phyloP scores from a whole-genome alignment of 23 red algal genomes.

The Porphyridium purpureum region DNA sequence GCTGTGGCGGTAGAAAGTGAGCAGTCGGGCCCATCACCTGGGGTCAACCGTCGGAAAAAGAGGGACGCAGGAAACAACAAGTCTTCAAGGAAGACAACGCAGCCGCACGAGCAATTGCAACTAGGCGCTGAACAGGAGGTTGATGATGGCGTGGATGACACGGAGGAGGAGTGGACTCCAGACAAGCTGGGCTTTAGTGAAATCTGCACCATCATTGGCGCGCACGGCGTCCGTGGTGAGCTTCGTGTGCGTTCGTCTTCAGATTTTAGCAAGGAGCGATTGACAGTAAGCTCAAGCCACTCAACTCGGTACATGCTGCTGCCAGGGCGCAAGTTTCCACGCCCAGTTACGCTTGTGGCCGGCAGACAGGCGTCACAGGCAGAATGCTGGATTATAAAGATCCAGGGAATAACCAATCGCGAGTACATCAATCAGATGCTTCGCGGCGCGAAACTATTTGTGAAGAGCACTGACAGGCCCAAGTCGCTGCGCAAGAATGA shows the following conservation, averaged over 20 bases:
- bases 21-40: too few relatives aligned
- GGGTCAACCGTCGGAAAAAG: too few relatives aligned
- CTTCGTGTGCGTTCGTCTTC: slow-evolving; percentile 20
- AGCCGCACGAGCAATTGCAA: too few relatives aligned
- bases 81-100: too few relatives aligned
- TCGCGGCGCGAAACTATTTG: slow-evolving; percentile 33
- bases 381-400: slow-evolving; percentile 24
- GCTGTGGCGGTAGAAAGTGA: too few relatives aligned
- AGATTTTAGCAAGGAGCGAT: slow-evolving; percentile 19
- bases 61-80: too few relatives aligned
- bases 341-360: slow-evolving; percentile 27
- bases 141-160: too few relatives aligned
- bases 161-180: slow-evolving; percentile 37
- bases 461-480: slow-evolving; percentile 27
- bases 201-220: slow-evolving; percentile 34
- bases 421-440: slow-evolving; percentile 13
- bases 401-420: slow-evolving; percentile 3
- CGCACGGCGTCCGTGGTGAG: slow-evolving; percentile 62
- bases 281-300: background rate
- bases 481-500: slow-evolving; percentile 11
- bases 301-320: slow-evolving; percentile 53
- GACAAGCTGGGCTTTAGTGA: slow-evolving; percentile 60
- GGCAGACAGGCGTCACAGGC: slow-evolving; percentile 44
- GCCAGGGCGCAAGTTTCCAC: slow-evolving; percentile 49
- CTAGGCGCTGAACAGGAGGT: too few relatives aligned